A percentile compares a stretch with the other conserved stretches of the same genome.
Conservation (phyloP, 2,329 filamentous ascomycete species). For the Dendryphion nanum region DNA sequence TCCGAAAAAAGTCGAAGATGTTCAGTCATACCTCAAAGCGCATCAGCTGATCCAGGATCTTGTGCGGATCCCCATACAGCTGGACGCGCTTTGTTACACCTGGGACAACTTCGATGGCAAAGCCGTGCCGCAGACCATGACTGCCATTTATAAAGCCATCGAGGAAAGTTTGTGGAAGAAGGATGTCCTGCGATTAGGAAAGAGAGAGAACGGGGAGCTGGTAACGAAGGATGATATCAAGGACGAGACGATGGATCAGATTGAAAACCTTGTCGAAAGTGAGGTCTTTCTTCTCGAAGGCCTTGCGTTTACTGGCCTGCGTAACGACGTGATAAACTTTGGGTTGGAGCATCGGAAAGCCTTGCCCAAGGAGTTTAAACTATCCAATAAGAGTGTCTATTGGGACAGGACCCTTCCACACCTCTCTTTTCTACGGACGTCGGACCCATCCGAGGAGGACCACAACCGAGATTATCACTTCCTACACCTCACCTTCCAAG, state of each 20-base stretch:
- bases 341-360: conserved; percentile 2
- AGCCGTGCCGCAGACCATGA: no score
- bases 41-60: conserved; percentile 3
- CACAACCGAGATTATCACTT: conserved; percentile 5
- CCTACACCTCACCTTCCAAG: conserved; percentile 4
- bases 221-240: neutral
- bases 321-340: conserved; percentile 5
- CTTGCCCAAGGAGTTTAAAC: neutral
- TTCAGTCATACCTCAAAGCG: conserved; percentile 2
- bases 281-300: conserved; percentile 5
- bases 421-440: conserved; percentile 5
- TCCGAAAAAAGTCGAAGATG: neutral
- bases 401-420: conserved; percentile 1
- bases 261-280: conserved; percentile 1
- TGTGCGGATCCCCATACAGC: conserved; percentile 6
- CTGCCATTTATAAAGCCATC: conserved; percentile 4
- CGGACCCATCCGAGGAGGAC: conserved; percentile 1
- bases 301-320: conserved; percentile 5
- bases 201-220: neutral
- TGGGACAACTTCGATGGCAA: conserved; percentile 1
- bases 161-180: conserved; percentile 2
- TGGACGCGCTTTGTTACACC: conserved; percentile 3
- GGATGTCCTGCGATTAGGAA: conserved; percentile 2
- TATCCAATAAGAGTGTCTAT: neutral
- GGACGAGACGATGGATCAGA: neutral